Evolutionary conservation across 2,329 filamentous ascomycete genomes (phyloP), one percentile per base, ranked within the genome.

Genomic region (Elsinoe ampelina): DNA sequence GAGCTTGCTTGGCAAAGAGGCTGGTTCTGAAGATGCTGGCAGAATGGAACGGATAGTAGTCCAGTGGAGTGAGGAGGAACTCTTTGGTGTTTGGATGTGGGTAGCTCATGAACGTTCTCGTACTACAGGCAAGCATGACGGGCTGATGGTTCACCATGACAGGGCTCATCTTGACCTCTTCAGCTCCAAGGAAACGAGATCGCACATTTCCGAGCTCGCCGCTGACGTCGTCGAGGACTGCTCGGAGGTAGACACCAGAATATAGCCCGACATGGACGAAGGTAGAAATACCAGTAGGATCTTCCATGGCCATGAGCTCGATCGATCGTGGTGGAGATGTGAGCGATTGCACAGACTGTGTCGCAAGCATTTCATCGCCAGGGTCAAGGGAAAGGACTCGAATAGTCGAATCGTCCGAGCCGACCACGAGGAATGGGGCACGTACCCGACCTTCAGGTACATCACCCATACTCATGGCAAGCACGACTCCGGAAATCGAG

Each of bases 241-340:
- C 97, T 43, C 95, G 84, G 20, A 99, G 82, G 68, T 99, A 98
- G 10, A 98, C 90, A 57, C 95, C 93, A 30, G 91, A 97, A 68
- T 93, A 86, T 1, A 99, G 80, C 57, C 93, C 95, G 59, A 99
- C 97, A 66, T 99, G 93, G 4, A 98, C 81, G 67, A 95, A 97
- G 10, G 84, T 87, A 15, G 90, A 89, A 20, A 90, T 90, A 1
- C 87, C 89, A 1, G 88, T 89, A 1, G 92, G 95, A 70, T 99
- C 93, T 12, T 89, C 82, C 92, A 98, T 98, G 6, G 89, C 80
- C 78, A 96, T 95, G 63, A 98, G 95, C 36, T 86, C 86, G 42
- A 98, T 75, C 2, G 60, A 58, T 8, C 58, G 57, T 36, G 60
- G 59, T 32, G 60, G 59, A n/a, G 60, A 60, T 26, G 60, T 62